Conservation (phyloP, 768 basidiomycete genomes). For the Porphyrellus cyaneotinctus region DNA sequence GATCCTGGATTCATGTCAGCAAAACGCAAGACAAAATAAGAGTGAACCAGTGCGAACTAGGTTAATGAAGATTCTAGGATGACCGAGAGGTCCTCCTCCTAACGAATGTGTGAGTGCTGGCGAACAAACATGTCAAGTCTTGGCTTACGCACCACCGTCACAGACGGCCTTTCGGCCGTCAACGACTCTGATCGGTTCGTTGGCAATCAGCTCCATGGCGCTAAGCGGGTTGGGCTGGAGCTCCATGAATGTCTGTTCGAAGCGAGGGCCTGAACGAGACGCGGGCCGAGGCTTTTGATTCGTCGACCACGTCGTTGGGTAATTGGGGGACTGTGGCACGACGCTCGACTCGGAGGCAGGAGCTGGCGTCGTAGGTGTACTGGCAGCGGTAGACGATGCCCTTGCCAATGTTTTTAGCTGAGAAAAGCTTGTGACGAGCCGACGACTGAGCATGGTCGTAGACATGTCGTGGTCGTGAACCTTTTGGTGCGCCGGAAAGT, state of each 20-base stretch:
- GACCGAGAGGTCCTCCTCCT: constrained; percentile 94
- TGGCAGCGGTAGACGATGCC: constrained; percentile 24
- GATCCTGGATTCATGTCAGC: constrained; percentile 53
- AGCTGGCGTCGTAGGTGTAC: constrained; percentile 5
- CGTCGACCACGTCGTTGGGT: constrained; percentile 78
- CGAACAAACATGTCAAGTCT: not conserved
- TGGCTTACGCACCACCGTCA: constrained; percentile 77
- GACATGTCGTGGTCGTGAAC: constrained; percentile 5
- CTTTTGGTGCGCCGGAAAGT: not conserved
- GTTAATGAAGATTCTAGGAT: constrained; percentile 96
- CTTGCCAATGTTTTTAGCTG: constrained; percentile 16
- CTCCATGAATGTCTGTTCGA: constrained; percentile 87
- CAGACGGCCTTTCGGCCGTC: constrained; percentile 83
- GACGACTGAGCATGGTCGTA: constrained; percentile 28
- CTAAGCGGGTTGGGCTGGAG: constrained; percentile 87
- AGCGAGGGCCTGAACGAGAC: constrained; percentile 64
- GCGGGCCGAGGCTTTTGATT: constrained; percentile 70
- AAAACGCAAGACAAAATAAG: not conserved
- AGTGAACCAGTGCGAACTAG: constrained; percentile 51
- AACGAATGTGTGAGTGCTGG: constrained; percentile 14
- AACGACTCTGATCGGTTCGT: constrained; percentile 82
- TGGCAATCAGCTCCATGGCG: constrained; percentile 84
- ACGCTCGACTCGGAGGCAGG: constrained; percentile 29
- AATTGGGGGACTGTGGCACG: constrained; percentile 78
- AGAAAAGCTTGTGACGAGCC: constrained; percentile 17